Evolutionary conservation across 495 filamentous ascomycete genomes (phyloP).

Genomic region (Penicillium antarcticum): DNA sequence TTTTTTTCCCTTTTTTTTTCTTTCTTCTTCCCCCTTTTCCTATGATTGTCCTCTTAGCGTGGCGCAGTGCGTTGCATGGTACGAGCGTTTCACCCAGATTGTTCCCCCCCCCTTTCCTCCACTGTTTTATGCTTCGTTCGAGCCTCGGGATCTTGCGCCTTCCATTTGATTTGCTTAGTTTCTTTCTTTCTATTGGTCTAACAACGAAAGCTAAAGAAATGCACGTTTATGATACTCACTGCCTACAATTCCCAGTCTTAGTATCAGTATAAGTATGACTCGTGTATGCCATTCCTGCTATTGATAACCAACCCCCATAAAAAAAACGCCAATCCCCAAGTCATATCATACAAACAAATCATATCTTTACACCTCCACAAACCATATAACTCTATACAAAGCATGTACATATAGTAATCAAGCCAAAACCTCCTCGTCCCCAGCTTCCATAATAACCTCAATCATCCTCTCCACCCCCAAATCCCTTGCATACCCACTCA

Average conservation of each 20-base stretch:
- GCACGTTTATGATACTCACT: too few relatives aligned
- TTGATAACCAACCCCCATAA: too few relatives aligned
- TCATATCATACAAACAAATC: too few relatives aligned
- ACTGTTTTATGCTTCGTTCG: not conserved
- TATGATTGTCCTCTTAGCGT: conserved; percentile 30
- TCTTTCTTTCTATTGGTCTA: not conserved
- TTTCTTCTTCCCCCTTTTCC: not conserved
- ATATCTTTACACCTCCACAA: too few relatives aligned
- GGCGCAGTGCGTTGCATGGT: conserved; percentile 31
- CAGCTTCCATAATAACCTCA: conserved; percentile 20
- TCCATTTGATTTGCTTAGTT: not conserved
- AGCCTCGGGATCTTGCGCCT: not conserved
- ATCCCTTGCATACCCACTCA: conserved; percentile 5
- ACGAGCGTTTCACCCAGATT: conserved; percentile 25
- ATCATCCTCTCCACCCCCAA: conserved; percentile 24
- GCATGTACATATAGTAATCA: too few relatives aligned
- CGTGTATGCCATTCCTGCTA: too few relatives aligned
- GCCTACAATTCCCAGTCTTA: too few relatives aligned
- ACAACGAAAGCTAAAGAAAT: not conserved
- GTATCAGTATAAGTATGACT: too few relatives aligned
- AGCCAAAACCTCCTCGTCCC: conserved; percentile 15
- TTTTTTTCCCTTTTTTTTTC: not conserved
- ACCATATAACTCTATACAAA: too few relatives aligned
- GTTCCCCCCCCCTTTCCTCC: conserved; percentile 1
- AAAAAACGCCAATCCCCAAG: too few relatives aligned